Evolutionary conservation across 345 rosid species (phyloP), one percentile per base, ranked within the genome.

Genomic region (Rhodamnia argentea): DNA sequence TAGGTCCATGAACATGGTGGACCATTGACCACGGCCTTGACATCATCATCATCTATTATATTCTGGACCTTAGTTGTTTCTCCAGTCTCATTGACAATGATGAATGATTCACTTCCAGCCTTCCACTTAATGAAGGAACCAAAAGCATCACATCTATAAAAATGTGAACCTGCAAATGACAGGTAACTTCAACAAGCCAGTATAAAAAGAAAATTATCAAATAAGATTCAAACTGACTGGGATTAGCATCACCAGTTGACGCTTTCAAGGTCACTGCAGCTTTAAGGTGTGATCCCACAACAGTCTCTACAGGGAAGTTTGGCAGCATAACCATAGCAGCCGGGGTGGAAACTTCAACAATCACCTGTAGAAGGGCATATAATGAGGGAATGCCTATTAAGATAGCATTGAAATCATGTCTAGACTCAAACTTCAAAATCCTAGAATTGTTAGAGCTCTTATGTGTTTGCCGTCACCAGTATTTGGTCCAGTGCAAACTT

Each of bases 221-320:
- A 84, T 60, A 90, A 90, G 84, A 87, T 82, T 87, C 52, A 52
- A 82, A 62, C 59, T 57, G 84, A 90, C 54, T 87, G 52, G 59
- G 83, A 18, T 44, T 24, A 84, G 50, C 57, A 86, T 88, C 86
- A 96, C 99, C 99, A 90, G 93, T 92, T 85, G 90, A 87, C 84
- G 96, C 88, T 90, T 92, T 94, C 96, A 97, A 89, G 60, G 97
- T 93, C 85, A 97, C 96, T 87, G 97, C 96, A 84, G 96, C 95
- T 89, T 88, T 88, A 86, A 97, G 93, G 90, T 92, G 91, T 76
- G 98, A 94, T 90, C 98, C 95, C 54, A 95, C 94, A 87, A 92
- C 93, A 84, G 94, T 91, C 94, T 97, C 98, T 51, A 95, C 97
- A 57, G 96, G 96, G 87, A 95, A 94, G 86, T 93, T 89, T 85